Conservation (phyloP, 2,329 filamentous ascomycete genomes). For the Cladosporium phlei region DNA sequence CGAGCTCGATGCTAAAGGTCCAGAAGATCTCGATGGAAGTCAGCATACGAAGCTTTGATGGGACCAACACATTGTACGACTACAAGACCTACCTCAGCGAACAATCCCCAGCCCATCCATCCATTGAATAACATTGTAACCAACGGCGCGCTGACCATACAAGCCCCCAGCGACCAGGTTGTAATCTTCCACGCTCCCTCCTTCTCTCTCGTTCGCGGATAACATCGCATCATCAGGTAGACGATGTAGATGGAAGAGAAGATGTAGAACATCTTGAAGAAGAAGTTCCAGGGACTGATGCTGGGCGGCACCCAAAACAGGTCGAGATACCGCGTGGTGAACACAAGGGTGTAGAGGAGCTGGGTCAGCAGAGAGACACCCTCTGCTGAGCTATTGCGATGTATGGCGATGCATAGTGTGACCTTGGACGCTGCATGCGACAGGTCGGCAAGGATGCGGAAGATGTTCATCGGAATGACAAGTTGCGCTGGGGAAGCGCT, state of each 20-base stretch:
- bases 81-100: conserved; percentile 28
- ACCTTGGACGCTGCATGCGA: conserved; percentile 82
- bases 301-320: conserved; percentile 43
- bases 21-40: conserved; percentile 60
- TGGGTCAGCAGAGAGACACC: conserved; percentile 90
- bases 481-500: too few species aligned
- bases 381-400: conserved; percentile 81
- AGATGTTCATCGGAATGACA: conserved; percentile 33
- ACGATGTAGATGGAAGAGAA: conserved; percentile 79
- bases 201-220: conserved; percentile 78
- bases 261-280: conserved; percentile 86
- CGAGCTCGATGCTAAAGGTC: conserved; percentile 86
- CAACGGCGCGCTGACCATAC: conserved; percentile 65
- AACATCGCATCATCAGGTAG: conserved; percentile 79
- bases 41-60: not conserved
- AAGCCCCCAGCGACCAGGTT: conserved; percentile 61
- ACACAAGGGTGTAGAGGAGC: conserved; percentile 79
- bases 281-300: conserved; percentile 60
- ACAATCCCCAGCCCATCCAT: conserved; percentile 19
- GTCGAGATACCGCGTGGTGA: conserved; percentile 81
- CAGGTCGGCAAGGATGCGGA: conserved; percentile 77
- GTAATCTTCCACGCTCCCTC: conserved; percentile 94
- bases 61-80: not conserved
- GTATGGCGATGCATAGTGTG: conserved; percentile 86
- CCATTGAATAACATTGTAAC: conserved; percentile 63